Evolutionary conservation across 441 rosid species (phyloP), one percentile per base, ranked within the genome.

Genomic region (Rhodomyrtus psidioides): DNA sequence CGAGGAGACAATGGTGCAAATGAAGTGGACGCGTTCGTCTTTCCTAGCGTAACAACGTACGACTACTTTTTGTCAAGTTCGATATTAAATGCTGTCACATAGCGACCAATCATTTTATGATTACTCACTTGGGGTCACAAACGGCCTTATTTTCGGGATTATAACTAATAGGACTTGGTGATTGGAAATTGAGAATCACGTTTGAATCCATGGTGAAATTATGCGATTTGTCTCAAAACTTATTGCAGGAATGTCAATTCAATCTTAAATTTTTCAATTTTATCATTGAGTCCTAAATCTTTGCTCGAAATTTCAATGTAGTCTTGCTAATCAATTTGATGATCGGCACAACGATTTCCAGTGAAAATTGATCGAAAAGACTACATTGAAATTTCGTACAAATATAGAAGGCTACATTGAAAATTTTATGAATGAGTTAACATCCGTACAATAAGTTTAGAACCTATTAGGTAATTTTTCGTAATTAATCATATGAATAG

Each of bases 321-420:
- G 10, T 28, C 2, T 60, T 14, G 15, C 2, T 0, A 10, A 1
- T 28, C 34, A 28, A 42, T 42, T 34, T 34, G 34, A 34, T 34
- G 34, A 34, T 34, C 4, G 34, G 34, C 34, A 34, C 34, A 34
- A 34, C 6, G 44, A 42, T 42, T 42, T 27, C 4, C 0, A 4
- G 1, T 3, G 0, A 60, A 60, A 60, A 7, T 16, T 15, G 0
- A 28, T 28, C 4, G 6, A 0, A 60, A 7, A 60, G 4, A 16
- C 1, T 3, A 60, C 1, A 8, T 6, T 27, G 19, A 14, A 59
- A 59, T 15, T 28, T 7, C 7, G 23, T 0, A 0, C 0, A 17
- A 28, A 60, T 10, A 4, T 27, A 27, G 15, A 8, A 1, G 6
- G 4, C 0, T 15, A 60, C 15, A 60, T 28, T 60, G 12, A 0